These are phyloP conservation scores for Trichoderma sp. DNA, from an alignment of 2,329 filamentous ascomycete genomes.

Conservation along the genomic window DNA sequence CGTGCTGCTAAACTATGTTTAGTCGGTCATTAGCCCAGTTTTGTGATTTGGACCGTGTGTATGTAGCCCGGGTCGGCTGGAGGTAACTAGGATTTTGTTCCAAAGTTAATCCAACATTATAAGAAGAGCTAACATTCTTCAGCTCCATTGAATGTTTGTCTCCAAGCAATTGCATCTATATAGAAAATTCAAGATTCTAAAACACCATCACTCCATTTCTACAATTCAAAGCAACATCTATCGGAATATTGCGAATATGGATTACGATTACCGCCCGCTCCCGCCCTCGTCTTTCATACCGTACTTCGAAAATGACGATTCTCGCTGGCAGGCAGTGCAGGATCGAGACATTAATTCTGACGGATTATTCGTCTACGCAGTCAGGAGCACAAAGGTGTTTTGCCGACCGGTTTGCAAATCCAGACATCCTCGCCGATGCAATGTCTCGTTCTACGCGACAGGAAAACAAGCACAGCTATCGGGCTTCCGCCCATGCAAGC, in stretches of 20 bases:
- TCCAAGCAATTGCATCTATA: not conserved
- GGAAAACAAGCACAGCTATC: not conserved
- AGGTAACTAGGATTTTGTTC: not conserved
- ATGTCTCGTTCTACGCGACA: not conserved
- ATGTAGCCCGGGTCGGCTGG: not conserved
- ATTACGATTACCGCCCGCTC: not conserved
- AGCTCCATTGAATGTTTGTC: not conserved
- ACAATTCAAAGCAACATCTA: not conserved
- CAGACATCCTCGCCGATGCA: slow-evolving; percentile 4
- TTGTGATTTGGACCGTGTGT: not conserved
- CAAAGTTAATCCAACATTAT: not conserved
- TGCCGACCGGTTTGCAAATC: slow-evolving; percentile 14
- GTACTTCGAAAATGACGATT: not conserved
- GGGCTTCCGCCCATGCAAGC: not conserved
- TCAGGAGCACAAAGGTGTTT: slow-evolving; percentile 6
- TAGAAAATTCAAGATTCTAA: not conserved
- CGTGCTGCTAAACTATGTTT: not conserved
- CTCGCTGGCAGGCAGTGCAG: slow-evolving; percentile 3
- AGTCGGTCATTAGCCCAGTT: not conserved
- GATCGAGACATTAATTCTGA: slow-evolving; percentile 1
- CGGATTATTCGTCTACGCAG: not conserved
- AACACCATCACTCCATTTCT: not conserved
- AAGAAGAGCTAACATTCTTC: not conserved
- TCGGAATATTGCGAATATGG: not conserved
- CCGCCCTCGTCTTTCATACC: not conserved